Conservation (phyloP, 345 rosid genomes). For the Leavenworthia alabamica region DNA sequence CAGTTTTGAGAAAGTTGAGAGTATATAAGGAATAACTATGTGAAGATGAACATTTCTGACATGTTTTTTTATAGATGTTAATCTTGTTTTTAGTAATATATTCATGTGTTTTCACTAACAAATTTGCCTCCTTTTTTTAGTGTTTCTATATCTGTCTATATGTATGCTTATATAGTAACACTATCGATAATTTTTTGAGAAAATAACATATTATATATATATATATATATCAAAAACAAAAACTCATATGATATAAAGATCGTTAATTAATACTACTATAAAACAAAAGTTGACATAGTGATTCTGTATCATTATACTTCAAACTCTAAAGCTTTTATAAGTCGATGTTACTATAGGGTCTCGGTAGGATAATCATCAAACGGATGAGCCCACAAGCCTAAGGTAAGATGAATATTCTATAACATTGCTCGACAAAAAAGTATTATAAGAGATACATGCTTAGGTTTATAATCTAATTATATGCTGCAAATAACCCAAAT, state of each 20-base stretch:
- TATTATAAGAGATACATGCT: slow-evolving; percentile 14
- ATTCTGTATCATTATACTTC: background rate
- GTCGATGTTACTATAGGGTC: background rate
- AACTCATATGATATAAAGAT: background rate
- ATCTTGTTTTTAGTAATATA: background rate
- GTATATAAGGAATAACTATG: background rate
- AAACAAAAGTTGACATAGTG: background rate
- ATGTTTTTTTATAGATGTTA: background rate
- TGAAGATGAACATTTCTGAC: background rate
- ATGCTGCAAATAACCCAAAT: no score
- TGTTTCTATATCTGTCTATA: background rate
- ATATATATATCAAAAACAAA: background rate
- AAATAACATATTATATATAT: no score
- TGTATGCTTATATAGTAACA: background rate
- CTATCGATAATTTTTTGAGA: background rate
- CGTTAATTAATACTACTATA: background rate
- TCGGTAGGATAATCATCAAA: slow-evolving; percentile 2
- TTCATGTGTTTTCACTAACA: background rate
- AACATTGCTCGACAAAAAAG: slow-evolving; percentile 2
- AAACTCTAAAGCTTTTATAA: background rate
- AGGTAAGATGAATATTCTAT: slow-evolving; percentile 12
- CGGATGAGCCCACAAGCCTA: slow-evolving; percentile 21
- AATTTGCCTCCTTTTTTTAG: background rate
- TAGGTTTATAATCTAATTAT: slow-evolving; percentile 12
- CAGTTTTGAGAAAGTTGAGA: background rate